phyloP scores from a whole-genome alignment of 805 yeast genomes.

The Nakazawaea ernobii region DNA sequence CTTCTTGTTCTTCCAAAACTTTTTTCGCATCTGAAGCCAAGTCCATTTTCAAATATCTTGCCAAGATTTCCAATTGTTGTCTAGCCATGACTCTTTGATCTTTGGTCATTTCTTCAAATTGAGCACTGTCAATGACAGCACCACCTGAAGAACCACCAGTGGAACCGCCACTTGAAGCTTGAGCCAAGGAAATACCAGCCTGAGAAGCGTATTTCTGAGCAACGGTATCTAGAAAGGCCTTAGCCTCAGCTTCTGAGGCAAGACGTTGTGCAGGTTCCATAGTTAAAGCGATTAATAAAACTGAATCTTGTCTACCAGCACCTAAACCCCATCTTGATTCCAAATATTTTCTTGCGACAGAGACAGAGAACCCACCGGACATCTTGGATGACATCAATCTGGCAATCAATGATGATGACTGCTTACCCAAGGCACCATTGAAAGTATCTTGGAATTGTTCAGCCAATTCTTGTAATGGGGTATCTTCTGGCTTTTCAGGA shows the following conservation, averaged over 20 bases:
- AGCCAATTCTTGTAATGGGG: constrained; percentile 93
- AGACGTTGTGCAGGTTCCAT: constrained; percentile 90
- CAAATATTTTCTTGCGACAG: constrained; percentile 87
- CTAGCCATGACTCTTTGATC: constrained; percentile 66
- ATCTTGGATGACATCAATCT: constrained; percentile 93
- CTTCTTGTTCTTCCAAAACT: constrained; percentile 77
- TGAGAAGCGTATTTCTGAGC: constrained; percentile 82
- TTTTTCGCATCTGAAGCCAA: constrained; percentile 87
- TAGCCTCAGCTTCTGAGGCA: constrained; percentile 83
- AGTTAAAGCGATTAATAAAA: constrained; percentile 74
- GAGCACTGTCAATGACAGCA: constrained; percentile 91
- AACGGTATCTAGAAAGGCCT: constrained; percentile 74
- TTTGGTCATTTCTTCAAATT: constrained; percentile 75
- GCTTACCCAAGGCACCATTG: constrained; percentile 88
- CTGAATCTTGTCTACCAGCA: constrained; percentile 91
- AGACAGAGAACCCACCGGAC: constrained; percentile 98
- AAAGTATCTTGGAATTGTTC: constrained; percentile 91
- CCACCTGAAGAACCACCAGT: constrained; percentile 65
- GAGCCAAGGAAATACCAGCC: constrained; percentile 71
- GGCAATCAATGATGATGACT: constrained; percentile 81
- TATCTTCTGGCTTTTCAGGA: constrained; percentile 98
- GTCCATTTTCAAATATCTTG: constrained; percentile 91
- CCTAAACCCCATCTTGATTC: constrained; percentile 91
- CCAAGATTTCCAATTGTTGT: constrained; percentile 86
- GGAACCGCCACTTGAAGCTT: constrained; percentile 53